These are phyloP conservation scores for Rhizopogon sp. DNA, from an alignment of 768 basidiomycete species.

Conservation along the genomic window DNA sequence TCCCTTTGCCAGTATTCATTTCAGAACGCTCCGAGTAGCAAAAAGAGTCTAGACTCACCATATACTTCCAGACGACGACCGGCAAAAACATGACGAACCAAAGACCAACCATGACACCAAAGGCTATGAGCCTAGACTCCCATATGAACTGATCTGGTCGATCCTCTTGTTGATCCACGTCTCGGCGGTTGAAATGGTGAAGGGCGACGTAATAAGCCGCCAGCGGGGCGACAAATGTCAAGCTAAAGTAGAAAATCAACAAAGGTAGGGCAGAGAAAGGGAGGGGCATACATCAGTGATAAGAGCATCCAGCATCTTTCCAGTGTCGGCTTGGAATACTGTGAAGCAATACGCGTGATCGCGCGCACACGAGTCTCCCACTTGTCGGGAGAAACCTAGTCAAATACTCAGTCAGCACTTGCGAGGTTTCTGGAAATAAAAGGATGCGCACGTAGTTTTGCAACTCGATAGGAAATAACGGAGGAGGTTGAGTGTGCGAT, in stretches of 20 bases:
- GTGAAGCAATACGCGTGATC: constrained; percentile 31
- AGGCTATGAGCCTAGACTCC: constrained; percentile 31
- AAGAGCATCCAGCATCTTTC: constrained; percentile 39
- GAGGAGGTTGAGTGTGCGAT: constrained; percentile 23
- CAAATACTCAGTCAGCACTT: not conserved
- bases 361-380: constrained; percentile 40
- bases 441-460: constrained; percentile 28
- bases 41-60: constrained; percentile 23
- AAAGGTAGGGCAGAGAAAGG: not conserved
- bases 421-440: not conserved
- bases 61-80: constrained; percentile 41
- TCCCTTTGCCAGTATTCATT: constrained; percentile 28
- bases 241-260: constrained; percentile 20
- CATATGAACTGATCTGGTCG: constrained; percentile 16
- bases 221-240: constrained; percentile 35
- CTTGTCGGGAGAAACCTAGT: constrained; percentile 35
- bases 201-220: constrained; percentile 32
- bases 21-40: not conserved
- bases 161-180: not conserved
- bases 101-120: constrained; percentile 34
- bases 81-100: constrained; percentile 36
- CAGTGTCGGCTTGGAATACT: constrained; percentile 38
- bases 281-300: constrained; percentile 33
- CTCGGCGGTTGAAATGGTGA: constrained; percentile 5
- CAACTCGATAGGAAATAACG: constrained; percentile 33